Percentiles rank a stretch among this genome's conserved stretches.
Conservation (phyloP, 139 green algal species). For the Asterochloris erici region DNA sequence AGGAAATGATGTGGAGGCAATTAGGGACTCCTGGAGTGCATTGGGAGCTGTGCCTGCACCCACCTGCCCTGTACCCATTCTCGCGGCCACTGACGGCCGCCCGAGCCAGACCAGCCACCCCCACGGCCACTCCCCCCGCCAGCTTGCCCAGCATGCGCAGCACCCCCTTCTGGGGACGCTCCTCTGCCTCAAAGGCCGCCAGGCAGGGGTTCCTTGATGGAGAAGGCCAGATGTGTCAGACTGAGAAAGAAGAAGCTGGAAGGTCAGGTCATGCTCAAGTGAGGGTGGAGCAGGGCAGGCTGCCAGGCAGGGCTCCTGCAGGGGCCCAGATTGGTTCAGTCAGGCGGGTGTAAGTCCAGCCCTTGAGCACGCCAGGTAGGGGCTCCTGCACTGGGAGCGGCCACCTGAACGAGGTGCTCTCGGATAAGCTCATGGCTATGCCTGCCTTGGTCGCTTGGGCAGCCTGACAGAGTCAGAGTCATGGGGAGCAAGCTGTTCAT, state of each 20-base stretch:
- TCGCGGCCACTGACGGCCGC: slow-evolving; percentile 7
- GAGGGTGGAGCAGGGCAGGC: not conserved
- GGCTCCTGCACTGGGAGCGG: too few relatives aligned
- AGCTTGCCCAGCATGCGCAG: not conserved
- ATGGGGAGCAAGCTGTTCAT: not conserved
- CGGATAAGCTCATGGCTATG: too few relatives aligned
- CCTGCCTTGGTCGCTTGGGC: too few relatives aligned
- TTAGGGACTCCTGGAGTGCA: too few relatives aligned
- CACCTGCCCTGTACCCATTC: slow-evolving; percentile 6
- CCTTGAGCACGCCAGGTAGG: not conserved
- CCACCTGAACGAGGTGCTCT: too few relatives aligned
- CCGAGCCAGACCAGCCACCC: slow-evolving; percentile 3
- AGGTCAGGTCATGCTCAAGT: not conserved
- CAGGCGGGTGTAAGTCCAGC: not conserved
- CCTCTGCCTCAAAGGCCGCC: slow-evolving; percentile 11
- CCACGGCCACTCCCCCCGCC: not conserved
- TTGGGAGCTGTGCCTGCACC: not conserved
- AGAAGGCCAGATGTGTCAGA: not conserved
- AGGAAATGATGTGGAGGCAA: too few relatives aligned
- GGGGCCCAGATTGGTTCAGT: not conserved
- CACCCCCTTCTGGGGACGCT: slow-evolving; percentile 2
- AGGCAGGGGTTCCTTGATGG: not conserved
- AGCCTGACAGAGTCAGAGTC: not conserved
- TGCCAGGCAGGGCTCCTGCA: not conserved
- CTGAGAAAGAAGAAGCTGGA: not conserved